Conservation (phyloP, 1,139 yeast species). For the Yarrowia galli region DNA sequence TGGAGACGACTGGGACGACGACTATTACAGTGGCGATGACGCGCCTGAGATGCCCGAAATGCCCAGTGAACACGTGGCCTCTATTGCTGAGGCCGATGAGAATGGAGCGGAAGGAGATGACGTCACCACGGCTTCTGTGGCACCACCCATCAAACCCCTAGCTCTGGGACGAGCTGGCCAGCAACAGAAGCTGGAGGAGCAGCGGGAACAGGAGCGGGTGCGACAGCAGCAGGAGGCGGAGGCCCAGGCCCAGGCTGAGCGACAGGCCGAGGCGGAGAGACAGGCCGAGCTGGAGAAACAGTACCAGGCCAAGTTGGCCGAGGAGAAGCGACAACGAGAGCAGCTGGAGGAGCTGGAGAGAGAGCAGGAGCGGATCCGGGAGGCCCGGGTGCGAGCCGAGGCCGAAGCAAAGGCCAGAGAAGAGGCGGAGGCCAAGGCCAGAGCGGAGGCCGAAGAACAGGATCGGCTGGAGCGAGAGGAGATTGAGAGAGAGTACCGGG, state of each 20-base stretch:
- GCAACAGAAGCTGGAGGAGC: constrained; percentile 38
- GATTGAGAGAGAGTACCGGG: not conserved
- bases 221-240: not conserved
- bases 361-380: constrained; percentile 26
- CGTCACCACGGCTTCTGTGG: not conserved
- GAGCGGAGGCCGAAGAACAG: not conserved
- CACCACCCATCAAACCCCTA: constrained; percentile 41
- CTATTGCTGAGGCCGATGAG: constrained; percentile 39
- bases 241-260: constrained; percentile 1
- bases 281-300: constrained; percentile 9
- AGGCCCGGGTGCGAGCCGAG: constrained; percentile 29
- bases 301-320: constrained; percentile 8
- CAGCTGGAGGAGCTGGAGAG: constrained; percentile 31
- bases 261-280: not conserved
- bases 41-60: constrained; percentile 45
- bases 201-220: constrained; percentile 18
- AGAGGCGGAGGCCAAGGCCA: constrained; percentile 2
- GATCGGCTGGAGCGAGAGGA: constrained; percentile 21
- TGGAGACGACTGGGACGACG: constrained; percentile 51
- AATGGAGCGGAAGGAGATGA: not conserved
- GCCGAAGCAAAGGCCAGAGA: not conserved
- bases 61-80: constrained; percentile 42
- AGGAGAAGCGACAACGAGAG: not conserved
- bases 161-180: constrained; percentile 42
- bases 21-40: constrained; percentile 43